These are phyloP conservation scores for Ceratocystis destructans DNA, from an alignment of 2,329 filamentous ascomycete genomes.

Conservation along the genomic window DNA sequence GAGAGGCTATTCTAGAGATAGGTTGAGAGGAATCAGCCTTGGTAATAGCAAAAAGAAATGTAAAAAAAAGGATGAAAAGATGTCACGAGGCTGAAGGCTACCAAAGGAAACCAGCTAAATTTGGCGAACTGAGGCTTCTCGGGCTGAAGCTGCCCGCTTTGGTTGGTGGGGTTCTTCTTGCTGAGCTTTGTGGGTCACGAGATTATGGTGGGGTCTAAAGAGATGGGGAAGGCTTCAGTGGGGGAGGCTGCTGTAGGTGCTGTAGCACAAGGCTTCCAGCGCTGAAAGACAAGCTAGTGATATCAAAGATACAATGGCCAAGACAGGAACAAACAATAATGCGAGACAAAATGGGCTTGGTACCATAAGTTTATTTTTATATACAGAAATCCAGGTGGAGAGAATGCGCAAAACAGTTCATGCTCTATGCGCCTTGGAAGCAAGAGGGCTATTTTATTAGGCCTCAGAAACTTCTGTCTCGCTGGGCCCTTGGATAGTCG, in stretches of 20 bases:
- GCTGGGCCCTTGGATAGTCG: conserved; percentile 21
- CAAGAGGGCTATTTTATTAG: neutral
- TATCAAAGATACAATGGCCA: neutral
- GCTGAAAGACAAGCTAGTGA: neutral
- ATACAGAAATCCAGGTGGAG: neutral
- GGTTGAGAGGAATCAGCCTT: neutral
- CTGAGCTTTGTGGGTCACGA: neutral
- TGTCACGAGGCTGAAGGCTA: neutral
- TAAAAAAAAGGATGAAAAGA: neutral
- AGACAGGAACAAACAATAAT: neutral
- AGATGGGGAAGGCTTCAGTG: neutral
- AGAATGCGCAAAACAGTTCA: neutral
- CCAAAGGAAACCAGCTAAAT: neutral
- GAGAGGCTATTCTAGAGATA: neutral
- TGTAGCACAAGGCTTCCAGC: neutral
- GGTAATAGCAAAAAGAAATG: neutral
- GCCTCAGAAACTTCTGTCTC: neutral
- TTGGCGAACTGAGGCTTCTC: neutral
- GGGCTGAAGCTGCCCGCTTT: neutral
- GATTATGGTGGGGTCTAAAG: conserved; percentile 7
- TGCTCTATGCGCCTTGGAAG: neutral
- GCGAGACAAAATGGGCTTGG: neutral
- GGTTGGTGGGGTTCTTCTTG: conserved; percentile 5
- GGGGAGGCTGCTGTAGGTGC: neutral
- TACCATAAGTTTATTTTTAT: neutral